Percentiles rank a stretch among this genome's conserved stretches.
Conservation (phyloP, 495 filamentous ascomycete species). For the Collariella sp. region DNA sequence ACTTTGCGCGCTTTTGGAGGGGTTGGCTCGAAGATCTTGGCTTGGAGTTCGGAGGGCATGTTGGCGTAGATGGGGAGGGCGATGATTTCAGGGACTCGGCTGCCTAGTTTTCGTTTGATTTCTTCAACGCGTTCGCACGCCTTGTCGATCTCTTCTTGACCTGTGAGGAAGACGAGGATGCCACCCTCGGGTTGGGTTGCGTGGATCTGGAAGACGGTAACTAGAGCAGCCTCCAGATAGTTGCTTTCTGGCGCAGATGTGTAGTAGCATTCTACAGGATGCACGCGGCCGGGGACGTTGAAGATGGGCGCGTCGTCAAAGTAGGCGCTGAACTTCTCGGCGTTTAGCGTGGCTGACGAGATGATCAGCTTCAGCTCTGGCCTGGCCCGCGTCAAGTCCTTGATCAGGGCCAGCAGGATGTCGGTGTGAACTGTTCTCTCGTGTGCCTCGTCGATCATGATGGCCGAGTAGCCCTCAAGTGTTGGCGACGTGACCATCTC, state of each 20-base stretch:
- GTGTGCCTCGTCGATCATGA: slow-evolving; percentile 98
- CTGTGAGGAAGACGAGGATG: slow-evolving; percentile 84
- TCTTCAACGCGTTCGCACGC: slow-evolving; percentile 74
- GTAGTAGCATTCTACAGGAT: slow-evolving; percentile 89
- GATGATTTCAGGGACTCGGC: slow-evolving; percentile 75
- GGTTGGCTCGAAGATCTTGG: slow-evolving; percentile 85
- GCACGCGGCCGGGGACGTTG: slow-evolving; percentile 85
- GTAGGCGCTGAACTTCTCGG: slow-evolving; percentile 84
- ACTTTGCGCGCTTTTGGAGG: slow-evolving; percentile 74
- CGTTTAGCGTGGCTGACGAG: slow-evolving; percentile 91
- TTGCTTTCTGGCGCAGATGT: slow-evolving; percentile 89
- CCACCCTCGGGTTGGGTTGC: slow-evolving; percentile 78
- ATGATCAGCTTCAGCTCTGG: slow-evolving; percentile 89
- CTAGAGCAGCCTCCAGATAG: slow-evolving; percentile 84
- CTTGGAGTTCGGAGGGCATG: slow-evolving; percentile 74
- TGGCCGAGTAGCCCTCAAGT: slow-evolving; percentile 69
- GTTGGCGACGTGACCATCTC: slow-evolving; percentile 89
- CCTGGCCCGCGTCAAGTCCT: slow-evolving; percentile 79
- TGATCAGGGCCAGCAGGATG: slow-evolving; percentile 81
- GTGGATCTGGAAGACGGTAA: slow-evolving; percentile 94
- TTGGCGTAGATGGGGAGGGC: slow-evolving; percentile 87
- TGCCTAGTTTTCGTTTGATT: slow-evolving; percentile 70
- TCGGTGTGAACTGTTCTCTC: slow-evolving; percentile 88
- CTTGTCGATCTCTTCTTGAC: slow-evolving; percentile 84
- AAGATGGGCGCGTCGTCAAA: slow-evolving; percentile 95